These are phyloP conservation scores for Colletotrichum plurivorum DNA, from an alignment of 2,329 filamentous ascomycete species.

Conservation along the genomic window DNA sequence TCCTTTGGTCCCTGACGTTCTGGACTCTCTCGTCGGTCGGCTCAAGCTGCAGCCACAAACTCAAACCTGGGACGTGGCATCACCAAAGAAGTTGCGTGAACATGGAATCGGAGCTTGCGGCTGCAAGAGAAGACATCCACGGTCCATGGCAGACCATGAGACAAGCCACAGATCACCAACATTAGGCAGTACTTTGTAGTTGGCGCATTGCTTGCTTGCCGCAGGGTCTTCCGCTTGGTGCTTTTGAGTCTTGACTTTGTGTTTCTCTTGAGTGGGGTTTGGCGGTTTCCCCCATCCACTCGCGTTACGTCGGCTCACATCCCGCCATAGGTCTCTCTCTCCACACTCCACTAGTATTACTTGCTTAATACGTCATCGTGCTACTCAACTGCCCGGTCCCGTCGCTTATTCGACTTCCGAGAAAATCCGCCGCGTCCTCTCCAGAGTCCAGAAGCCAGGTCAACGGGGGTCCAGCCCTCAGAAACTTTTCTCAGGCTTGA, in stretches of 20 bases:
- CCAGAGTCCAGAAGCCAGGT: conserved; percentile 4
- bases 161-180: neutral
- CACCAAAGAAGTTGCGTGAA: conserved; percentile 15
- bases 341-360: no score
- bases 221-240: no score
- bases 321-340: no score
- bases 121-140: conserved; percentile 22
- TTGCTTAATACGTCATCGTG: conserved; percentile 23
- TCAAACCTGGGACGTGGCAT: conserved; percentile 14
- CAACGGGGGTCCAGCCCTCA: neutral
- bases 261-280: no score
- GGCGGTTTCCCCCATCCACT: no score
- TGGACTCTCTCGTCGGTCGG: conserved; percentile 27
- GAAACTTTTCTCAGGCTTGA: neutral
- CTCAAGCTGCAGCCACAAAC: conserved; percentile 32
- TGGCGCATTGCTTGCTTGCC: no score
- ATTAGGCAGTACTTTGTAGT: no score
- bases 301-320: no score
- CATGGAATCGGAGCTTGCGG: conserved; percentile 17
- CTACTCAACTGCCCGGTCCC: conserved; percentile 18
- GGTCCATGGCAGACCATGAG: conserved; percentile 2
- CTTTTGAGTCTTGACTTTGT: no score
- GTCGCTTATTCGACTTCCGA: conserved; percentile 20
- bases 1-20: conserved; percentile 39
- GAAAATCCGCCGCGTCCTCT: conserved; percentile 9